A percentile compares a stretch with the other conserved stretches of the same genome.
Conservation (phyloP, 805 yeast species). For the Yarrowia sp. region DNA sequence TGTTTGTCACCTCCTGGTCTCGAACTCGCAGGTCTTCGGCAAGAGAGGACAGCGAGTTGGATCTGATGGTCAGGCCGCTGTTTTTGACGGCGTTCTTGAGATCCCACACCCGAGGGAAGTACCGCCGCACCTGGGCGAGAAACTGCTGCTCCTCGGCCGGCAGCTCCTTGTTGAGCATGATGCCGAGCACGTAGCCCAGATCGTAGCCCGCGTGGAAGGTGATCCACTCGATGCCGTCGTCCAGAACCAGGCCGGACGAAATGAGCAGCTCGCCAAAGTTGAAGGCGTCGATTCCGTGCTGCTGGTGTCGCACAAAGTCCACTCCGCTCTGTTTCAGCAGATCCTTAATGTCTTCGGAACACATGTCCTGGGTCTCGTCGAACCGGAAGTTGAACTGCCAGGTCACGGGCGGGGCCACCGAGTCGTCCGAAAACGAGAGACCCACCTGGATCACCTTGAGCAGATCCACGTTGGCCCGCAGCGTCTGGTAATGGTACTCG, state of each 20-base stretch:
- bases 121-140: constrained; percentile 68
- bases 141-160: constrained; percentile 85
- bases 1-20: constrained; percentile 31
- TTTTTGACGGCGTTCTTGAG: constrained; percentile 61
- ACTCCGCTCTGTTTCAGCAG: constrained; percentile 81
- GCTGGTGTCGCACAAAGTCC: constrained; percentile 75
- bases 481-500: constrained; percentile 95
- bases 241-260: constrained; percentile 83
- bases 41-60: constrained; percentile 49
- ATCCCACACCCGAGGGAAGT: constrained; percentile 85
- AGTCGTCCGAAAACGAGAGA: constrained; percentile 70
- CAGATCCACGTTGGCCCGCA: constrained; percentile 89
- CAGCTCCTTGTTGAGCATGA: constrained; percentile 75
- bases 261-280: constrained; percentile 84
- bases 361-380: constrained; percentile 79
- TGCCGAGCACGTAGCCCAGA: constrained; percentile 82
- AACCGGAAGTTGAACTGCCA: constrained; percentile 96
- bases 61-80: constrained; percentile 47
- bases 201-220: constrained; percentile 96
- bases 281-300: constrained; percentile 76
- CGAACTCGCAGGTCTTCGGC: constrained; percentile 55
- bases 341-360: constrained; percentile 81
- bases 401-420: constrained; percentile 62
- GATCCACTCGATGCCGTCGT: constrained; percentile 78
- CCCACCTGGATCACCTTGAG: constrained; percentile 87